Evolutionary conservation across 2,329 filamentous ascomycete genomes (phyloP), one percentile per base, ranked within the genome.

Genomic region (Sarocladium kiliense): DNA sequence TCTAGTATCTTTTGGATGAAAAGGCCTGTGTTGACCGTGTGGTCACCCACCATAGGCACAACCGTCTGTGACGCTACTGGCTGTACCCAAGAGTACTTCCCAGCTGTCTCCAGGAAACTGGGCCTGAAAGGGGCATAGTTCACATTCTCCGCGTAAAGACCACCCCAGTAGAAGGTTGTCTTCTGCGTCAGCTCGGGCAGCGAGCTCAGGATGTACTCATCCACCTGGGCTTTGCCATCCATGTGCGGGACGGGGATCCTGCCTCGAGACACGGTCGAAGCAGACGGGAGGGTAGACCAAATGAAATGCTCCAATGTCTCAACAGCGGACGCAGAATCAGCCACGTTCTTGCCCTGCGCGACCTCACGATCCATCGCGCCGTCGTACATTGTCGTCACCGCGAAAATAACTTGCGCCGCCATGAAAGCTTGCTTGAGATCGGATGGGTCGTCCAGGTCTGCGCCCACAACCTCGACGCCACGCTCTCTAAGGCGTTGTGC

Each of bases 271-370:
- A 70, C 63, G 12, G 56, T 59, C 32, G 58, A 61, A 4, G 66
- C 61, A 34, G 69, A 67, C 1, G 75, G 75, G 4, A 75, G 64
- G 0, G 75, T 77, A 7, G 70, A 74, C 73, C 74, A 77, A 54
- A 77, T 65, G 59, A 71, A 77, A 57, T 77, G 73, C 54, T 74
- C 63, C 1, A 78, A 65, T 0, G 71, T 69, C 0, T 60, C 14
- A 0, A 65, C 71, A 7, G 61, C 57, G 0, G 68, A 65, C 1
- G 75, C 75, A 2, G 74, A 74, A 4, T 66, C 65, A 3, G 73
- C 74, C 4, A 77, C 57, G 39, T 73, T 76, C 59, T 68, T 71
- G 5, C 69, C 74, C 39, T 75, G 72, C 11, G 57, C 54, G 16
- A 63, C 61, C 62, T 78, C 76, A 19, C 68, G 63, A 1, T 68